Percentiles rank a stretch among this genome's conserved stretches.
These are phyloP conservation scores for Geotrichum bryndzae DNA, from an alignment of 1,139 yeast species.

Conservation along the genomic window DNA sequence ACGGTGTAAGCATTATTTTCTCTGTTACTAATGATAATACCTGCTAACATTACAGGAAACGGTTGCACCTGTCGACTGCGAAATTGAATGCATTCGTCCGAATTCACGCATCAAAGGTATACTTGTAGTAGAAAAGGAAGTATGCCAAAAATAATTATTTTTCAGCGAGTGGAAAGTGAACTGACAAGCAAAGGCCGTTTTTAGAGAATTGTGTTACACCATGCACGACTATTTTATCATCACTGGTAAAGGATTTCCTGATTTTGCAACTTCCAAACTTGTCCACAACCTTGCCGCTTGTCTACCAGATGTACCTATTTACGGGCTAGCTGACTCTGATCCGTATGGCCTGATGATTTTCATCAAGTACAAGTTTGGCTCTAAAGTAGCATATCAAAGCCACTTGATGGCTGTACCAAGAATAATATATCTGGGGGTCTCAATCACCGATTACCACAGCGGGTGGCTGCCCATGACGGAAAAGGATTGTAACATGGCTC, in stretches of 20 bases:
- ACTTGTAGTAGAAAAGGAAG: constrained; percentile 64
- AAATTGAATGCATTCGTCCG: constrained; percentile 12
- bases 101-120: constrained; percentile 31
- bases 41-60: constrained; percentile 4
- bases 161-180: neutral
- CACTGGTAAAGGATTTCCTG: constrained; percentile 65
- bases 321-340: constrained; percentile 53
- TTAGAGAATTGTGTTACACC: constrained; percentile 23
- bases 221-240: constrained; percentile 35
- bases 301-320: constrained; percentile 46
- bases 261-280: constrained; percentile 56
- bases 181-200: constrained; percentile 27
- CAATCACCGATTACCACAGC: constrained; percentile 39
- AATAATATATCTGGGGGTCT: constrained; percentile 35
- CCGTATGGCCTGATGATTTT: constrained; percentile 64
- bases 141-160: constrained; percentile 5
- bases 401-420: constrained; percentile 16
- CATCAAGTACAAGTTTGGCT: constrained; percentile 38
- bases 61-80: constrained; percentile 16
- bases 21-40: neutral
- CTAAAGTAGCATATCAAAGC: constrained; percentile 20
- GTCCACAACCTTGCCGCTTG: constrained; percentile 45
- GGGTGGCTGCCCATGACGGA: constrained; percentile 37
- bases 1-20: constrained; percentile 19
- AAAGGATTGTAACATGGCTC: constrained; percentile 39